A percentile compares a stretch with the other conserved stretches of the same genome.
These are phyloP conservation scores for Picea abies DNA, from an alignment of 83 land plant genomes.

Conservation along the genomic window DNA sequence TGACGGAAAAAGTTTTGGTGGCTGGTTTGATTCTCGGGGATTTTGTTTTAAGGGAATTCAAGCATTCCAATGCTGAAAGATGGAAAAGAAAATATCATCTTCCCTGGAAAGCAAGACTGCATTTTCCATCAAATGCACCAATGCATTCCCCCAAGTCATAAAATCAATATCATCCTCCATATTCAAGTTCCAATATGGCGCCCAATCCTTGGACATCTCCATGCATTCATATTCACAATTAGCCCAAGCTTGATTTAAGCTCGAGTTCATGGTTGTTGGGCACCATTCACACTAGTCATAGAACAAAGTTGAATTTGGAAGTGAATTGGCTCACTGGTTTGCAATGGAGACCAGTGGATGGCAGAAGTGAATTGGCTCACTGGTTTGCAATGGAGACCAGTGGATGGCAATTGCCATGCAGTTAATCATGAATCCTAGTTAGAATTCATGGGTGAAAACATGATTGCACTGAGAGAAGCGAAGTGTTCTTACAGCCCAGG, in stretches of 20 bases:
- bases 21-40: neutral
- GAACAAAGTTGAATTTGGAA: too few relatives aligned
- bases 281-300: too few relatives aligned
- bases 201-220: neutral
- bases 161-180: neutral
- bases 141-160: neutral
- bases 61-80: constrained; percentile 4
- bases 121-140: neutral
- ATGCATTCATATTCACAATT: neutral
- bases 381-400: too few relatives aligned
- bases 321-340: neutral
- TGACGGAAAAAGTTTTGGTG: neutral
- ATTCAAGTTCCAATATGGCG: constrained; percentile 2
- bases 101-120: neutral
- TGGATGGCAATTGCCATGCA: neutral
- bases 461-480: neutral
- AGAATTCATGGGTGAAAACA: neutral
- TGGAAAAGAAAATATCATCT: neutral
- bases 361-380: too few relatives aligned
- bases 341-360: neutral
- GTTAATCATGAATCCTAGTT: neutral
- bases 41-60: neutral
- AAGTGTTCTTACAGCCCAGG: too few relatives aligned
- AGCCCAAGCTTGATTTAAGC: neutral
- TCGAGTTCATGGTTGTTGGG: too few relatives aligned